Conservation (phyloP, 108 stramenopile species). For the Bacterosira constricta region DNA sequence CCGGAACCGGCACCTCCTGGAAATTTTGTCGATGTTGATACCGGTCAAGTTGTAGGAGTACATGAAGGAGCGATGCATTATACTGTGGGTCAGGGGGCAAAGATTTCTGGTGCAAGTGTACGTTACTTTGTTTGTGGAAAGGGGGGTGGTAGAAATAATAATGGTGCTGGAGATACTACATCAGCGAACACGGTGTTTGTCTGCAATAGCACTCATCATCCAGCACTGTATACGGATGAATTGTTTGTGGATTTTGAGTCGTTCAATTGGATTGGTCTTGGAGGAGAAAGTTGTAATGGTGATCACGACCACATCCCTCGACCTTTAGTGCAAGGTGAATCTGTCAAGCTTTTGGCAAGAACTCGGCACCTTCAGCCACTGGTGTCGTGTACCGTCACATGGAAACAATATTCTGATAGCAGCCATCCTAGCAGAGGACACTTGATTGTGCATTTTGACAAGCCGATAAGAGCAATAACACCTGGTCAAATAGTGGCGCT, state of each 20-base stretch:
- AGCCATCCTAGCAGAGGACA: conserved; percentile 9
- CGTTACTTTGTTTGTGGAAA: conserved; percentile 87
- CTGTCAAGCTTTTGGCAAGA: conserved; percentile 47
- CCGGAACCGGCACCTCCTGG: conserved; percentile 46
- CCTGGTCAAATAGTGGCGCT: conserved; percentile 78
- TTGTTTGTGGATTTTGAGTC: conserved; percentile 48
- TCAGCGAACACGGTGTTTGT: conserved; percentile 56
- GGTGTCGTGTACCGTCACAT: conserved; percentile 57
- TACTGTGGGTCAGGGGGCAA: conserved; percentile 90
- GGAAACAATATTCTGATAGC: neutral
- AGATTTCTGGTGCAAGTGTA: conserved; percentile 70
- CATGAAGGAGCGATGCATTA: conserved; percentile 49
- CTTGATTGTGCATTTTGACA: conserved; percentile 43
- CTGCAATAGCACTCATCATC: conserved; percentile 86
- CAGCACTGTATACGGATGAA: conserved; percentile 74
- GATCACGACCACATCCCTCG: conserved; percentile 15
- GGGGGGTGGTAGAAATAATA: neutral
- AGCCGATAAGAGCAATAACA: conserved; percentile 77
- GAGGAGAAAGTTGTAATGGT: conserved; percentile 2
- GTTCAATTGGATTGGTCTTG: conserved; percentile 74
- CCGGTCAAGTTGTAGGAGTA: conserved; percentile 55
- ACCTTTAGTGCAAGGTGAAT: conserved; percentile 30
- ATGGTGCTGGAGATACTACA: conserved; percentile 2
- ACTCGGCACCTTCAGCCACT: conserved; percentile 84
- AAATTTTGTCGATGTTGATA: conserved; percentile 80